Evolutionary conservation across 108 stramenopile genomes (phyloP).

Genomic region (Cyclotella sp.): DNA sequence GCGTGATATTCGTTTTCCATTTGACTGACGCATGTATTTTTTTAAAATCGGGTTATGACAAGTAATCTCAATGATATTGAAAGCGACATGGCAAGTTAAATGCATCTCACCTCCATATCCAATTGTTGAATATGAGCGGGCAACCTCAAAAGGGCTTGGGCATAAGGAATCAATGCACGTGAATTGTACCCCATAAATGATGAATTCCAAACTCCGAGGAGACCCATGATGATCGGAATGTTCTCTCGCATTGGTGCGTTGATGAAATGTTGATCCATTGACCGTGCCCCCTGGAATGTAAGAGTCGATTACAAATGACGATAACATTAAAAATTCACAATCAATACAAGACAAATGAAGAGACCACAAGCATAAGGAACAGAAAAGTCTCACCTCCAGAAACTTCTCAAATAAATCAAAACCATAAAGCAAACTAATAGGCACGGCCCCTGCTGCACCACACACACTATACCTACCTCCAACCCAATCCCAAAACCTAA

Average conservation of each 20-base stretch:
- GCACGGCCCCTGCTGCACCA: slow-evolving; percentile 92
- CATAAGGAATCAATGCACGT: slow-evolving; percentile 92
- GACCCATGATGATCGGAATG: slow-evolving; percentile 97
- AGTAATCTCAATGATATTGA: not conserved
- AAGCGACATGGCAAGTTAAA: slow-evolving; percentile 52
- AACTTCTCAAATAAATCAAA: slow-evolving; percentile 94
- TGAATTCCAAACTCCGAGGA: slow-evolving; percentile 98
- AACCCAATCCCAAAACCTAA: slow-evolving; percentile 98
- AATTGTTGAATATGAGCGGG: slow-evolving; percentile 99
- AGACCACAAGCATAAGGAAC: not conserved
- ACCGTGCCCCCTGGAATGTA: slow-evolving; percentile 85
- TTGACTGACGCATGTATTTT: slow-evolving; percentile 50
- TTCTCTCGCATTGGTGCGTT: slow-evolving; percentile 92
- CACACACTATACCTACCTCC: slow-evolving; percentile 96
- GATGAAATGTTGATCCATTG: slow-evolving; percentile 96
- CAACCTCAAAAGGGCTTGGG: slow-evolving; percentile 95
- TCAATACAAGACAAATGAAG: not conserved
- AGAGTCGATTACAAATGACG: slow-evolving; percentile 19
- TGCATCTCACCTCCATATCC: slow-evolving; percentile 92
- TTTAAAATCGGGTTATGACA: not conserved
- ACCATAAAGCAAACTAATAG: slow-evolving; percentile 93
- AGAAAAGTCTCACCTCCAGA: slow-evolving; percentile 65
- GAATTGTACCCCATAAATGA: slow-evolving; percentile 93
- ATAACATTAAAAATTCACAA: not conserved
- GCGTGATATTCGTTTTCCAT: slow-evolving; percentile 87